Base-by-base conservation (phyloP, 2,329 filamentous ascomycete genomes). In the Epichloe hybrida region DNA sequence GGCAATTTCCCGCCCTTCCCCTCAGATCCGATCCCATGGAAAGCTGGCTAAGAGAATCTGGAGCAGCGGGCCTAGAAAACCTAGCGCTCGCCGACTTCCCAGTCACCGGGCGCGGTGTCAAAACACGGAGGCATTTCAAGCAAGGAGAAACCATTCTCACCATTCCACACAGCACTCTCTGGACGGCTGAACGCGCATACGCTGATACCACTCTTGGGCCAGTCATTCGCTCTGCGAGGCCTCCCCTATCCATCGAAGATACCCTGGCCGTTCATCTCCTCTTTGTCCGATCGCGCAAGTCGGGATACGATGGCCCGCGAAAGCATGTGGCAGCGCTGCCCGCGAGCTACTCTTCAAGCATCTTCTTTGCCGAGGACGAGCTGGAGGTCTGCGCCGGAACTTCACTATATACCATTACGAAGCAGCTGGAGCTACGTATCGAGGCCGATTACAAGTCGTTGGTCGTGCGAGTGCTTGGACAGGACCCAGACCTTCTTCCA, bases 301-400 rank as follows among this genome's bases (percentile, higher is more conserved):
- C 58, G 47, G 61, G 61, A 54, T 66, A 65, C 53, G 57, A 64
- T 56, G 62, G 59, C 50, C 50, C 3, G 39, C 55, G 47, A 54
- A 41, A 42, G 45, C 64, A 66, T 58, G 53, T 66, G 43, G 59
- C 58, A 36, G 59, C 55, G 52, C 52, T 66, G 43, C 63, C 64
- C 52, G 50, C 54, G 44, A 63, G 55, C 52, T 66, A 66, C 59
- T 61, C 60, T 50, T 59, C 60, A 53, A 66, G 62, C 55, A 63
- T 66, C 52, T 65, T 65, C 53, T 66, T 66, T 54, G 55, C 56
- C 7, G 56, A 66, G 11, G 60, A 64, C 27, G 62, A 66, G 54
- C 53, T 65, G 53, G 56, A 62, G 56, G 61, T 64, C 53, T 66
- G 62, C 53, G 59, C 57, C 39, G 64, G 63, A 49, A 58, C 57